Conservation (phyloP, 208 protist species). For the Spongospora subterranea region DNA sequence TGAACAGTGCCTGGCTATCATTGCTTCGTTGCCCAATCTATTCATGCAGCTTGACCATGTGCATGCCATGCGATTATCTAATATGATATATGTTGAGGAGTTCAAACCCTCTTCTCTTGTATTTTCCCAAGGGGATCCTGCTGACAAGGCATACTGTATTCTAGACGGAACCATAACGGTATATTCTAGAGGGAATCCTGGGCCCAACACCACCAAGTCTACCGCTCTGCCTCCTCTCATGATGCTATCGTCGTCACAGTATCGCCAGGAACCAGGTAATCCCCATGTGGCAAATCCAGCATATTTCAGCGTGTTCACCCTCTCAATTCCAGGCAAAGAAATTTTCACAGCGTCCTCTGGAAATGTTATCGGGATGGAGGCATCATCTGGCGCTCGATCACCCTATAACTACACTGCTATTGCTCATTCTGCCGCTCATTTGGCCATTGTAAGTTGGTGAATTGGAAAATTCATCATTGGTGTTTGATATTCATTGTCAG, state of each 20-base stretch:
- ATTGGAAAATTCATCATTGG: too few species aligned
- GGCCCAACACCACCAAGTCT: not conserved
- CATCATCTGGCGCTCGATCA: not conserved
- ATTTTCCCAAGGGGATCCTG: not conserved
- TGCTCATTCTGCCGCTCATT: not conserved
- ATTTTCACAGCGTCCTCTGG: too few species aligned
- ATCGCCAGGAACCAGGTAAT: not conserved
- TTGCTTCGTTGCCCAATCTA: not conserved
- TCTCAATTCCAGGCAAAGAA: too few species aligned
- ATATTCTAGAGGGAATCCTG: constrained; percentile 7
- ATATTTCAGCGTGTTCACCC: not conserved
- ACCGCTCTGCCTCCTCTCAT: not conserved
- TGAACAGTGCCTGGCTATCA: not conserved
- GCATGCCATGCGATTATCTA: not conserved
- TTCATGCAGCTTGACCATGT: not conserved
- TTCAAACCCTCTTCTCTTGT: not conserved
- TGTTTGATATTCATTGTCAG: not conserved
- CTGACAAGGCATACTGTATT: not conserved
- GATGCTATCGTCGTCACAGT: not conserved
- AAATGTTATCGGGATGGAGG: not conserved
- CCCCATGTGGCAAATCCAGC: not conserved
- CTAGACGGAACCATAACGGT: not conserved
- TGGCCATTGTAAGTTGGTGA: not conserved
- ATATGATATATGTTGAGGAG: not conserved
- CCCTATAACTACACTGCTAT: not conserved